Base-by-base conservation (phyloP, 2,329 filamentous ascomycete genomes). In the Neopestalotiopsis sp. region DNA sequence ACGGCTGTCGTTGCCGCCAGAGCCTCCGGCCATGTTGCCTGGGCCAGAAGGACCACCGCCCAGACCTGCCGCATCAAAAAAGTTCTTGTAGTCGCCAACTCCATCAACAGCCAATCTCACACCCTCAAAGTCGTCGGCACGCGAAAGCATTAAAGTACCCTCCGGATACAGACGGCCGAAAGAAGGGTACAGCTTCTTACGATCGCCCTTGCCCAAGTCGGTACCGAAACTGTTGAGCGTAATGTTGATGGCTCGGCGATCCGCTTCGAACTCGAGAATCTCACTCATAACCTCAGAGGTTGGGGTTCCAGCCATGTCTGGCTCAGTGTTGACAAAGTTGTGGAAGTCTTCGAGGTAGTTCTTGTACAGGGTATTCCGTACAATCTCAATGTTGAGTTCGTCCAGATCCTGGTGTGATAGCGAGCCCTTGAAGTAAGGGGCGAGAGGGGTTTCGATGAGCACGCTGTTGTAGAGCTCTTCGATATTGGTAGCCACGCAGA, bases 291-390 rank as follows among this genome's bases (percentile, higher is more conserved):
- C 91, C 76, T 97, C 94, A 58, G 94, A 88, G 0, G 96, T 99
- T 0, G 96, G 94, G 6, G 95, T 97, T 49, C 94, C 93, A 49
- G 88, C 87, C 83, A 98, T 92, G 57, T 97, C 95, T 0, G 94
- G 86, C 77, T 97, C 89, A 10, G 91, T 92, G 83, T 95, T 97
- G 82, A 98, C 92, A 80, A 98, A 99, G 73, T 92, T 88, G 84
- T 98, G 90, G 81, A 99, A 99, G 80, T 98, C 96, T 80, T 99
- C 96, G 7, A 99, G 89, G 80, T 99, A 99, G 86, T 98, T 98
- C 88, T 99, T 99, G 87, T 98, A 99, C 45, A 99, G 86, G 0
- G 95, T 99, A 83, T 99, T 99, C 72, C 97, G 92, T 69, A 99
- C 93, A 81, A 99, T 99, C 84, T 99, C 96, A 76, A 99, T 99